Evolutionary conservation across 768 basidiomycete genomes (phyloP).

Genomic region (Solioccasus polychromus): DNA sequence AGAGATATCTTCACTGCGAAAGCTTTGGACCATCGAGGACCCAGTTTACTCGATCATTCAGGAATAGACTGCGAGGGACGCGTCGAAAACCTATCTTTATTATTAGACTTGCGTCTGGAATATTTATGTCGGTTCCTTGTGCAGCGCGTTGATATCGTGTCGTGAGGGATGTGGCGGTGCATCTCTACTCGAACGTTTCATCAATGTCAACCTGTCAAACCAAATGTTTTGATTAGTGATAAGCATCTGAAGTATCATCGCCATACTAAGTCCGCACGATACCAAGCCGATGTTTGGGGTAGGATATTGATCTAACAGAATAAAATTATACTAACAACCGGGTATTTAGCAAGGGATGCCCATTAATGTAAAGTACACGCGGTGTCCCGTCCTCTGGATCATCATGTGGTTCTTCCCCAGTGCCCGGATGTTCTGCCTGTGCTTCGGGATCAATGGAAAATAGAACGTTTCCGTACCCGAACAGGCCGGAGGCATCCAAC

Average conservation of each 20-base stretch:
- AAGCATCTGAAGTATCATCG: no score
- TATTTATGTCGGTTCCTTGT: conserved; percentile 4
- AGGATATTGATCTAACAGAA: not conserved
- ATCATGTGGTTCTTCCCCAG: conserved; percentile 15
- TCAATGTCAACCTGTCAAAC: no score
- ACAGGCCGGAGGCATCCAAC: conserved; percentile 48
- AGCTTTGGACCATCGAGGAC: conserved; percentile 68
- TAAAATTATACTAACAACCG: conserved; percentile 54
- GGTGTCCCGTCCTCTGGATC: conserved; percentile 33
- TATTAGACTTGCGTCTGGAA: not conserved
- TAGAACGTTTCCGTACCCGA: conserved; percentile 47
- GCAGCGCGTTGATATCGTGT: not conserved
- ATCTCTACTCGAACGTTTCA: no score
- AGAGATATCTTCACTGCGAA: conserved; percentile 71
- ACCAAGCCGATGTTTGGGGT: no score
- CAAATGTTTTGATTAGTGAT: no score
- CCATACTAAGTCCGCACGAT: no score
- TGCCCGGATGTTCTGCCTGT: conserved; percentile 22
- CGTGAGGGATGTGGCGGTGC: no score
- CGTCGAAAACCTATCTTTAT: conserved; percentile 25
- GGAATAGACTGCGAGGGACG: conserved; percentile 35
- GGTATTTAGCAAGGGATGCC: conserved; percentile 74
- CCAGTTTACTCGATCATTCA: conserved; percentile 89
- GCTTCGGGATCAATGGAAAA: conserved; percentile 47
- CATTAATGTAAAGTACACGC: conserved; percentile 72